Percentiles rank a stretch among this genome's conserved stretches.
Conservation (phyloP, 768 basidiomycete species). For the Collybia mongolica region DNA sequence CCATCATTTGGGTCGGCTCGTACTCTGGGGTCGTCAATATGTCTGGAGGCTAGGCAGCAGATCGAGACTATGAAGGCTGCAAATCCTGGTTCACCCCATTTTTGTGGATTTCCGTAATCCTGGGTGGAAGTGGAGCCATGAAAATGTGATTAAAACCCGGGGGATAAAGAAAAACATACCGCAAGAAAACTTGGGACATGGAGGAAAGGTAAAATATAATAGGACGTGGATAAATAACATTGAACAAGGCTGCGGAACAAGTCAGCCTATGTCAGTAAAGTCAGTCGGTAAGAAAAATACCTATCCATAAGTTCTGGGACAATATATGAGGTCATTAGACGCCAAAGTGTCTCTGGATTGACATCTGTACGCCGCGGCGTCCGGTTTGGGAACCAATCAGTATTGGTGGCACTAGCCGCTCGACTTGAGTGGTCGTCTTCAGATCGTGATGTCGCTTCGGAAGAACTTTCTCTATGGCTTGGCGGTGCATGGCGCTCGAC, state of each 20-base stretch:
- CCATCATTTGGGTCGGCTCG: slow-evolving; percentile 80
- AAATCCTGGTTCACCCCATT: slow-evolving; percentile 96
- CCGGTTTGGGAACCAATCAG: slow-evolving; percentile 84
- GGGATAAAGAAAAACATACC: slow-evolving; percentile 36
- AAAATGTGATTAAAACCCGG: slow-evolving; percentile 13
- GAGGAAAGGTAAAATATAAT: slow-evolving; percentile 88
- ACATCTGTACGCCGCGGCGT: slow-evolving; percentile 71
- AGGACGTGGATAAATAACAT: slow-evolving; percentile 89
- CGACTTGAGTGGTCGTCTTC: slow-evolving; percentile 26
- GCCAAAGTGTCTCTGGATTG: slow-evolving; percentile 88
- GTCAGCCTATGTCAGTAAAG: slow-evolving; percentile 7
- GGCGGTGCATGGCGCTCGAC: slow-evolving; percentile 63
- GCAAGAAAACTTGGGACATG: slow-evolving; percentile 88
- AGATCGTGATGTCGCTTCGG: slow-evolving; percentile 14
- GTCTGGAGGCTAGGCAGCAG: slow-evolving; percentile 88
- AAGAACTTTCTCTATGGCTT: slow-evolving; percentile 20
- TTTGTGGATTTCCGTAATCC: slow-evolving; percentile 93
- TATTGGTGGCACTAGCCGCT: slow-evolving; percentile 31
- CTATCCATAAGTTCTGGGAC: slow-evolving; percentile 92
- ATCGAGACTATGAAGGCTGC: slow-evolving; percentile 92
- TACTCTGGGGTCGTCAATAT: slow-evolving; percentile 90
- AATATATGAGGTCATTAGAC: slow-evolving; percentile 81
- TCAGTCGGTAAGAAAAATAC: slow-evolving; percentile 38
- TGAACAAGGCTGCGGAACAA: slow-evolving; percentile 60
- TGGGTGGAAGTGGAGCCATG: slow-evolving; percentile 22